Evolutionary conservation across 1,139 yeast genomes (phyloP), one percentile per base, ranked within the genome.

Genomic region (Pichia inconspicua): DNA sequence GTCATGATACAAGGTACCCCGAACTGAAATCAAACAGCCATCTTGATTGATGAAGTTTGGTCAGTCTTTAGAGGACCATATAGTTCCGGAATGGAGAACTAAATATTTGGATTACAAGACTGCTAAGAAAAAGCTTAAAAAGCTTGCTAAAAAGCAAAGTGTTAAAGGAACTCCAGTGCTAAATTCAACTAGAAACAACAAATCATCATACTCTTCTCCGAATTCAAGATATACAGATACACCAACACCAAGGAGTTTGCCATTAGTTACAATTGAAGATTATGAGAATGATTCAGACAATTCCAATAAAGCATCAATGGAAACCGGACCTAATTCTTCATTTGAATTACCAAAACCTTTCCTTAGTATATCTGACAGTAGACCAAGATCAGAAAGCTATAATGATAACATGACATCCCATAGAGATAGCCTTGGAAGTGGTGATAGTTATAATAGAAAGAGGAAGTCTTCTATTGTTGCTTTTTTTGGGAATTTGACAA

Each of bases 1-100:
- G n/a, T n/a, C n/a, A n/a, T n/a, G n/a, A n/a, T n/a, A n/a, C n/a
- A n/a, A n/a, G n/a, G n/a, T n/a, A n/a, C n/a, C n/a, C n/a, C n/a
- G n/a, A n/a, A n/a, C 22, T 22, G 22, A 22, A 22, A 22, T 22
- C 22, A 22, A 22, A 22, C 22, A 22, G 22, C 22, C 2, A 22
- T 22, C 22, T 22, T 22, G 22, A 19, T 10, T 17, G 12, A 80
- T 80, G 86, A 80, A 79, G 65, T 80, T 80, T 59, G 83, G 77
- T 12, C 83, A 77, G 54, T 74, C 81, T 35, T 66, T 80, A 49
- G 73, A 69, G 51, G 82, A 77, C 43, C 77, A 78, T 31, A 66
- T 78, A 53, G 86, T 86, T 7, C 95, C 96, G 1, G 96, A 88
- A 64, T 88, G 96, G 96, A 74, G 80, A 57, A 80, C 78, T 51